Base-by-base conservation (phyloP, 2,329 filamentous ascomycete genomes). In the Paraphaeosphaeria sporulosa region DNA sequence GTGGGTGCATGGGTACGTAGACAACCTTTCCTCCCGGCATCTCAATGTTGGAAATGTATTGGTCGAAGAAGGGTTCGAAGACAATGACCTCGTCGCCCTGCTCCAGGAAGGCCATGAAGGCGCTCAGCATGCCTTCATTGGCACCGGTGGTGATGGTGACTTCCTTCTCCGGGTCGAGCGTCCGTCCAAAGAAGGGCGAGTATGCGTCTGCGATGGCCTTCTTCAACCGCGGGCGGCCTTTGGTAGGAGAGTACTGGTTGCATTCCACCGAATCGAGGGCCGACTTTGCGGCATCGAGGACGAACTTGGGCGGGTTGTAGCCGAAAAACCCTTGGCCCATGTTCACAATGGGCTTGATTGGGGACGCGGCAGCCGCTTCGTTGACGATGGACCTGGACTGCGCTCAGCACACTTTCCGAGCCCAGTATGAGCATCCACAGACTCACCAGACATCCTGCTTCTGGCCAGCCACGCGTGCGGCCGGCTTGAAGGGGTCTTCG, bases 31-130 rank as follows among this genome's bases (percentile, higher is more conserved):
- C 95, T 54, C 95, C 95, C 0, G 95, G 89, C 94, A 99, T 98
- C 79, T 97, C 92, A 65, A 99, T 98, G 80, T 99, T 99, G 83
- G 90, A 93, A 68, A 99, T 96, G 78, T 98, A 96, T 89, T 99
- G 95, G 80, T 99, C 95, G 76, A 98, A 99, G 81, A 97, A 99
- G 12, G 95, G 95, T 82, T 99, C 95, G 76, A 99, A 97, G 58
- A 99, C 87, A 67, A 99, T 97, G 66, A 97, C 95, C 79, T 99
- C 95, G 74, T 99, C 95, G 13, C 93, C 95, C 0, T 87, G 86
- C 79, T 99, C 95, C 60, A 99, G 89, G 71, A 99, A 99, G 2
- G 87, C 95, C 95, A 99, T 98, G 75, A 99, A 98, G 0, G 94
- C 95, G 75, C 92, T 94, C 66, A 99, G 84, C 93, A 98, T 98